Conservation (phyloP, 257 asterid genomes). For the Ballota nigra region DNA sequence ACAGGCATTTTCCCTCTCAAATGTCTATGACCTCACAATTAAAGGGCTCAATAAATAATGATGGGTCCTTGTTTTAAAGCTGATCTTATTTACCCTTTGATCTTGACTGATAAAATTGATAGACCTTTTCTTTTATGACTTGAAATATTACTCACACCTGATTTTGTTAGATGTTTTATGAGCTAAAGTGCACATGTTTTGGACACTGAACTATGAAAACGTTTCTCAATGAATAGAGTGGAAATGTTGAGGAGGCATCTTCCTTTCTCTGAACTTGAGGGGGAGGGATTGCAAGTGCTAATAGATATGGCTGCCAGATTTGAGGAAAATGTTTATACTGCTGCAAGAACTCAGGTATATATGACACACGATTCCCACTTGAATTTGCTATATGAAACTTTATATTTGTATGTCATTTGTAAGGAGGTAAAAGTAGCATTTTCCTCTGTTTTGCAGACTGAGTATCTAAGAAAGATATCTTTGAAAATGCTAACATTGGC, state of each 20-base stretch:
- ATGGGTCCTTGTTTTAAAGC: not conserved
- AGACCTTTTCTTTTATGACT: not conserved
- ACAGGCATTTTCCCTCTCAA: not conserved
- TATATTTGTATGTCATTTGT: not conserved
- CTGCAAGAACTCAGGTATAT: constrained; percentile 72
- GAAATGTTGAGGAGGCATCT: constrained; percentile 85
- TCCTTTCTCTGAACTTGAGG: constrained; percentile 63
- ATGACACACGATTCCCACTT: constrained; percentile 9
- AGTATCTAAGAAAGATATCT: constrained; percentile 76
- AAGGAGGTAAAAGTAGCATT: not conserved
- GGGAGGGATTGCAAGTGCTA: constrained; percentile 67
- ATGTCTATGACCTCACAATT: too few species aligned
- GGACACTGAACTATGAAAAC: constrained; percentile 11
- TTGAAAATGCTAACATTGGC: constrained; percentile 86
- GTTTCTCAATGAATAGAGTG: constrained; percentile 52
- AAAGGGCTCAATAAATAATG: too few species aligned
- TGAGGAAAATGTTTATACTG: constrained; percentile 73
- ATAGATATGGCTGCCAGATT: constrained; percentile 77
- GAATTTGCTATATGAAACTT: not conserved
- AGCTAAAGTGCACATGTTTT: not conserved
- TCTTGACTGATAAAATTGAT: not conserved
- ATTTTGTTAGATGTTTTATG: not conserved
- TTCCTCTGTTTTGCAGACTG: constrained; percentile 42
- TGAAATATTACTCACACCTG: not conserved
- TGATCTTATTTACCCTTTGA: not conserved